Evolutionary conservation across 176 grass and related monocot species (phyloP), one percentile per base, ranked within the genome.

Genomic region (Avena sativa): DNA sequence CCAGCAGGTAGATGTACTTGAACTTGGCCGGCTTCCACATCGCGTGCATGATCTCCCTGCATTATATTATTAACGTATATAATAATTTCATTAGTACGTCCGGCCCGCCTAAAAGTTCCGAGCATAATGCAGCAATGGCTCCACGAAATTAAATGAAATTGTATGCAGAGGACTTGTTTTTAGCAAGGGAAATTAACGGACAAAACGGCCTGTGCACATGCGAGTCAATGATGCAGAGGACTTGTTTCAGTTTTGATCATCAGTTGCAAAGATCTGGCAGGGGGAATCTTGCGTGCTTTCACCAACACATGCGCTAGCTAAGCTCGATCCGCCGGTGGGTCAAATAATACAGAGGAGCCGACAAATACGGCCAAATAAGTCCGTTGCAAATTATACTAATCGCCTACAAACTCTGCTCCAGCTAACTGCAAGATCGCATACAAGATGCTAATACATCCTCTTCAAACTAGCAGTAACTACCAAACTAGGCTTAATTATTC

Each of bases 11-110:
- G 86, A 95, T 92, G 83, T 92, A 92, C 83, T 95, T 95, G 90
- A 95, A 95, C 93, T 89, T 95, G 58, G 87, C 90, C 0, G 93
- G 93, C 57, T 95, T 95, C 93, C 93, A 95, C 93, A 95, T 95
- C 49, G 93, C 93, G 93, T 95, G 90, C 93, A 95, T 95, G 88
- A 95, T 95, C 88, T 95, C 93, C 1, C 90, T 95, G 92, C 52
- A 55, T 52, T 52, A 9, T 9, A 9, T 9, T 9, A 47, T 1
- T 1, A 47, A 47, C 43, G 38, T 43, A 12, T 13, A 53, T 15
- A 6, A 53, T 13, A 53, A 12, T 53, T 62, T 62, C 59, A 62
- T 21, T 21, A 62, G 59, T 25, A 3, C 49, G 49, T 51, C 49
- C 15, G 52, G 52, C 15, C 52, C 52, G 52, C 1, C 57, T 59